phyloP scores from a whole-genome alignment of 2,329 filamentous ascomycete genomes.

The Pochonia chlamydosporia region DNA sequence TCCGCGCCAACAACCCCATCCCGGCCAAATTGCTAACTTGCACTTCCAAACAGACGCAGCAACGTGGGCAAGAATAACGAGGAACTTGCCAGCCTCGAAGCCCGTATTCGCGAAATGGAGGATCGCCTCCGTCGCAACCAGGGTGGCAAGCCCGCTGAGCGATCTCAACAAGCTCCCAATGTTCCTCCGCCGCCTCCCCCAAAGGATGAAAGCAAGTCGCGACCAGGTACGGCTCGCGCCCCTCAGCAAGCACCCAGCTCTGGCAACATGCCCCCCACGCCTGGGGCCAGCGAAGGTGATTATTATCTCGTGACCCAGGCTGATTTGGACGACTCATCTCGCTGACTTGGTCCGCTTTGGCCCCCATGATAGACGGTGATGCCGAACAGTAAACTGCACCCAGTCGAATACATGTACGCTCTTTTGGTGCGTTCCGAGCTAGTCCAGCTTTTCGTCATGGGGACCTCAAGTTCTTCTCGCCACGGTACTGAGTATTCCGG shows the following conservation, averaged over 20 bases:
- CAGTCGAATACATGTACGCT: not conserved
- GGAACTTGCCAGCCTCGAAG: slow-evolving; percentile 82
- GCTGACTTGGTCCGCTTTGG: slow-evolving; percentile 2
- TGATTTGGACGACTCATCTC: slow-evolving; percentile 12
- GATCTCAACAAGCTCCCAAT: slow-evolving; percentile 8
- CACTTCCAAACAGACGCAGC: slow-evolving; percentile 5
- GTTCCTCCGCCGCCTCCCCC: slow-evolving; percentile 11
- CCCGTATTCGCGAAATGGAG: slow-evolving; percentile 78
- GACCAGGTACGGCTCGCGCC: slow-evolving; percentile 48
- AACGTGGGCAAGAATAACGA: slow-evolving; percentile 67
- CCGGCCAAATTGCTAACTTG: not conserved
- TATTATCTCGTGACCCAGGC: slow-evolving; percentile 34
- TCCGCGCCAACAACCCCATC: not conserved
- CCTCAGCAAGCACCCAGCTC: slow-evolving; percentile 45
- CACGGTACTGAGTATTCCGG: not conserved
- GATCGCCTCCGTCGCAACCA: slow-evolving; percentile 54
- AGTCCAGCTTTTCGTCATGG: not conserved
- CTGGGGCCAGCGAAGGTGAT: slow-evolving; percentile 59
- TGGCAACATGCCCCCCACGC: slow-evolving; percentile 55
- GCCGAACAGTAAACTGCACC: slow-evolving; percentile 21
- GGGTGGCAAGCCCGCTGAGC: slow-evolving; percentile 13
- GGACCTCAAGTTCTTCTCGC: not conserved
- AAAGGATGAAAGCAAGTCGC: slow-evolving; percentile 34
- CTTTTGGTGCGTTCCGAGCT: not conserved
- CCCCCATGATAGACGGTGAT: slow-evolving; percentile 28